Conservation (phyloP, 2,329 filamentous ascomycete species). For the Ophiostoma sp. region DNA sequence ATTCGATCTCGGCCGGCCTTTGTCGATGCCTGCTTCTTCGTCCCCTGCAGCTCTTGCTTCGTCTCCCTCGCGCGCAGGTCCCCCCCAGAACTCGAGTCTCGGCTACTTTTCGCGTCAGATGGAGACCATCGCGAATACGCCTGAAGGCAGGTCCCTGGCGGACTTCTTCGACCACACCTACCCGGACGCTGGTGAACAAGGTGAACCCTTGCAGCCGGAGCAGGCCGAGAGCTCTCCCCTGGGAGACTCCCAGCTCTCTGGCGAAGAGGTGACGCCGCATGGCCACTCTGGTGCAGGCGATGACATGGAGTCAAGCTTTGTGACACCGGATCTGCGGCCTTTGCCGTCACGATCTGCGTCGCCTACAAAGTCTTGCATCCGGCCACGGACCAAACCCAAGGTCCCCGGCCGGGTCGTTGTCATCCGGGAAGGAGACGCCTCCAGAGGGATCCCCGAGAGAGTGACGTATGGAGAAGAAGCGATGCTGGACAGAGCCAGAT, state of each 20-base stretch:
- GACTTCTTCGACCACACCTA: conserved; percentile 2
- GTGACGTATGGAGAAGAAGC: conserved; percentile 39
- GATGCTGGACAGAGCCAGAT: conserved; percentile 4
- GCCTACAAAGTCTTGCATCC: conserved; percentile 52
- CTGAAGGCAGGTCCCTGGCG: neutral
- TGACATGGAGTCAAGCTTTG: conserved; percentile 34
- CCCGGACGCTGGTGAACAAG: neutral
- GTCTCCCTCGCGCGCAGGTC: neutral
- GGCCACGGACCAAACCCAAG: conserved; percentile 53
- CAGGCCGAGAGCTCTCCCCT: neutral
- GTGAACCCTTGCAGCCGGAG: neutral
- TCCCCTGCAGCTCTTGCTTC: neutral
- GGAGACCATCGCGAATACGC: conserved; percentile 32
- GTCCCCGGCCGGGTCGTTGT: conserved; percentile 55
- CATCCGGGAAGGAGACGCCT: conserved; percentile 33
- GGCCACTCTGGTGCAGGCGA: neutral
- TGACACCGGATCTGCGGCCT: conserved; percentile 42
- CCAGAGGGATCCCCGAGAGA: conserved; percentile 40
- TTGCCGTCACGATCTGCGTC: conserved; percentile 49
- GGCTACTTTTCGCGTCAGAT: conserved; percentile 13
- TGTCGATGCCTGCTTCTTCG: neutral
- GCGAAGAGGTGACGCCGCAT: neutral
- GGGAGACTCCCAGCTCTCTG: neutral
- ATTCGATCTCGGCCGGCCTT: neutral
- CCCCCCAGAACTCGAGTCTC: neutral